A percentile compares a stretch with the other conserved stretches of the same genome.
These are phyloP conservation scores for Mucor velutinosus DNA, from an alignment of 371 early-diverging fungal genomes.

Conservation along the genomic window DNA sequence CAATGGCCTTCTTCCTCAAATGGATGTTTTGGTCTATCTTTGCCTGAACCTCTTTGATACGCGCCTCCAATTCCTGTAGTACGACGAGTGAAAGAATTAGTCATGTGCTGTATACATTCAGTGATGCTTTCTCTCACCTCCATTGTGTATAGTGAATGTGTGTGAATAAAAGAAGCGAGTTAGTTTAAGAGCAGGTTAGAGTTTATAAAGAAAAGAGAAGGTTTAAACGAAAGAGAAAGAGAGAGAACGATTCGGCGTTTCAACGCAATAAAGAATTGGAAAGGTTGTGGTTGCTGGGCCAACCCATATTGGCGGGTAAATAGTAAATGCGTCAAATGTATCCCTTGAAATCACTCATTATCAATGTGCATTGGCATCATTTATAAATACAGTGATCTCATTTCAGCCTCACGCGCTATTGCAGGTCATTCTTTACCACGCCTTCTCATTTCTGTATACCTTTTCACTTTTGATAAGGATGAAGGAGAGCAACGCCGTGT, in stretches of 20 bases:
- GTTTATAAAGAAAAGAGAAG: not conserved
- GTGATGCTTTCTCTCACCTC: not conserved
- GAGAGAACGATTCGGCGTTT: not conserved
- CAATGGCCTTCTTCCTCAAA: slow-evolving; percentile 67
- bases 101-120: not conserved
- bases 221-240: not conserved
- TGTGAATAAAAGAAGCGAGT: not conserved
- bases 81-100: not conserved
- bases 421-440: not conserved
- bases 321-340: not conserved
- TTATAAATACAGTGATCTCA: not conserved
- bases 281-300: not conserved
- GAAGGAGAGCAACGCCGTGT: not conserved
- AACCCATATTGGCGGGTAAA: not conserved
- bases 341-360: not conserved
- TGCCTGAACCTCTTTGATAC: slow-evolving; percentile 50
- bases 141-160: not conserved
- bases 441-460: not conserved
- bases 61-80: slow-evolving; percentile 22
- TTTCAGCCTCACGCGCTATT: not conserved
- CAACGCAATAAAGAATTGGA: not conserved
- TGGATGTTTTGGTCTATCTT: slow-evolving; percentile 68
- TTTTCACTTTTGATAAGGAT: not conserved
- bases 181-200: not conserved
- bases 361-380: not conserved